Percentiles rank a stretch among this genome's conserved stretches.
Conservation (phyloP, 768 basidiomycete genomes). For the Leccinum longicurvipes region DNA sequence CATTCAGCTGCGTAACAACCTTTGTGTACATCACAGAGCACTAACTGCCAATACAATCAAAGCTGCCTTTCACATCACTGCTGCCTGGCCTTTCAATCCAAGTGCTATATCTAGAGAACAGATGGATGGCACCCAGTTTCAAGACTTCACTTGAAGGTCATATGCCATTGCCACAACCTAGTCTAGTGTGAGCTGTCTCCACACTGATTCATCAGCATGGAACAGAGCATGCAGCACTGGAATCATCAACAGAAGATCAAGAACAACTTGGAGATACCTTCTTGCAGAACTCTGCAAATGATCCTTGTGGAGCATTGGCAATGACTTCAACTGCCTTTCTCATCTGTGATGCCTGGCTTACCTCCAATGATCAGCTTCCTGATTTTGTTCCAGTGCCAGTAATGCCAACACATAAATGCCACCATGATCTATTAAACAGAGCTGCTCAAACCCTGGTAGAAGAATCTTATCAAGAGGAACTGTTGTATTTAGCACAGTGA, state of each 20-base stretch:
- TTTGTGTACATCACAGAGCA: background rate
- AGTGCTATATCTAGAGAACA: background rate
- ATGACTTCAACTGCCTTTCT: no score
- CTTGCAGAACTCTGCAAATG: background rate
- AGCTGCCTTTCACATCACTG: background rate
- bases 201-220: background rate
- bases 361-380: background rate
- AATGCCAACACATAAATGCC: background rate
- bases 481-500: no score
- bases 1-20: no score
- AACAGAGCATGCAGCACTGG: background rate
- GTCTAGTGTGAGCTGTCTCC: background rate
- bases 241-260: background rate
- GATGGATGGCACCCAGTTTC: background rate
- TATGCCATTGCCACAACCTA: background rate
- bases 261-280: background rate
- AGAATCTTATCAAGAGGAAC: background rate
- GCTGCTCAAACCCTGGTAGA: background rate
- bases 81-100: background rate
- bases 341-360: background rate
- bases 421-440: background rate
- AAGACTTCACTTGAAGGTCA: background rate
- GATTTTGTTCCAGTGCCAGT: background rate
- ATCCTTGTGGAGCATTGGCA: no score
- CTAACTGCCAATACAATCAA: background rate